A percentile compares a stretch with the other conserved stretches of the same genome.
These are phyloP conservation scores for Aspergillus vadensis DNA, from an alignment of 2,329 filamentous ascomycete species.

Conservation along the genomic window DNA sequence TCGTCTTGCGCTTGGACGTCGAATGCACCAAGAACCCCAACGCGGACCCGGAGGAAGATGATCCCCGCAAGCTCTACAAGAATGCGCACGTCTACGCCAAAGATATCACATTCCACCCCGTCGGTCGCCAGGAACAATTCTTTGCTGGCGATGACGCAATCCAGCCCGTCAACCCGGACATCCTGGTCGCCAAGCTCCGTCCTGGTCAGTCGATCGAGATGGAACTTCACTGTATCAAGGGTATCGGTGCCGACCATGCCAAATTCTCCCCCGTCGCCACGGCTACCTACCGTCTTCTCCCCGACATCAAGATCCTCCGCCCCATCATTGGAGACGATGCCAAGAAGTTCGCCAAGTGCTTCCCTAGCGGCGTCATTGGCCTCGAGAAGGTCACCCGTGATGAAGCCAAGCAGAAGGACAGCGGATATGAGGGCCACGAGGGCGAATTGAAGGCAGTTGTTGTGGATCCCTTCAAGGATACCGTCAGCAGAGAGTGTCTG, in stretches of 20 bases:
- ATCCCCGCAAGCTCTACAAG: conserved; percentile 81
- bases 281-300: conserved; percentile 87
- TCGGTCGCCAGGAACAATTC: conserved; percentile 69
- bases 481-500: conserved; percentile 88
- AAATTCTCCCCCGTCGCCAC: conserved; percentile 98
- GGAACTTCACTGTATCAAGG: conserved; percentile 92
- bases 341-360: conserved; percentile 85
- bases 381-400: conserved; percentile 70
- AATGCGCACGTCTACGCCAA: conserved; percentile 81
- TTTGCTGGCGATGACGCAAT: conserved; percentile 71
- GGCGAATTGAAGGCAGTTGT: conserved; percentile 89
- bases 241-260: conserved; percentile 88
- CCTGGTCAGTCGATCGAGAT: conserved; percentile 85
- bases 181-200: conserved; percentile 89
- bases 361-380: conserved; percentile 82
- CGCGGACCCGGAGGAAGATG: conserved; percentile 70
- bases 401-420: conserved; percentile 63
- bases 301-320: conserved; percentile 77
- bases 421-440: conserved; percentile 70
- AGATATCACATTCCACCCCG: conserved; percentile 74
- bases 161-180: conserved; percentile 81
- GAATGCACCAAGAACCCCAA: conserved; percentile 78
- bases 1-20: conserved; percentile 74
- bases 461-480: conserved; percentile 85
- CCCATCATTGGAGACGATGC: conserved; percentile 88